Percentiles rank a stretch among this genome's conserved stretches.
These are phyloP conservation scores for Naganishia antarctica DNA, from an alignment of 768 basidiomycete species.

Conservation along the genomic window DNA sequence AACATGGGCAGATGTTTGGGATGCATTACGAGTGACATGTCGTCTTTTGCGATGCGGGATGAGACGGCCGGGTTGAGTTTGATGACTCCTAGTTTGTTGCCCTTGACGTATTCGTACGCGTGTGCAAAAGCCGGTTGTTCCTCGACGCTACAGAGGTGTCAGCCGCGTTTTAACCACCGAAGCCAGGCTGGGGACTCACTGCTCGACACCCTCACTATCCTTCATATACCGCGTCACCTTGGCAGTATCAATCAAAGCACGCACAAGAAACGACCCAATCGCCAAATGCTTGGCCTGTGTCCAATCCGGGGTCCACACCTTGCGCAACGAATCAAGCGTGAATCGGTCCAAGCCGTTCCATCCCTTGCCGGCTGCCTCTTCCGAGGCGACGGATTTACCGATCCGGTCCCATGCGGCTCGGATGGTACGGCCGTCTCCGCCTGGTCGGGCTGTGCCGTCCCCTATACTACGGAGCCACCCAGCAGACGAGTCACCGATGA, in stretches of 20 bases:
- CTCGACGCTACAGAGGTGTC: conserved; percentile 57
- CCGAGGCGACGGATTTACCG: conserved; percentile 1
- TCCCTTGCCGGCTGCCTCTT: not conserved
- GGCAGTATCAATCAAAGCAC: conserved; percentile 78
- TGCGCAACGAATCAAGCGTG: conserved; percentile 17
- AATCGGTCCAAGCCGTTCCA: conserved; percentile 8
- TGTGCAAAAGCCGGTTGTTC: conserved; percentile 86
- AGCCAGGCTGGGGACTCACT: conserved; percentile 54
- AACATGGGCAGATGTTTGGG: conserved; percentile 96
- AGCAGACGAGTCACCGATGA: conserved; percentile 36
- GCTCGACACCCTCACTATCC: conserved; percentile 57
- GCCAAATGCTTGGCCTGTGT: conserved; percentile 68
- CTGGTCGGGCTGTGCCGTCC: not conserved
- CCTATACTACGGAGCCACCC: conserved; percentile 6
- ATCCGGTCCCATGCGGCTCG: conserved; percentile 20
- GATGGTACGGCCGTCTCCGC: not conserved
- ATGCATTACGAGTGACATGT: conserved; percentile 66
- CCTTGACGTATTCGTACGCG: conserved; percentile 86
- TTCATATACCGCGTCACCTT: conserved; percentile 62
- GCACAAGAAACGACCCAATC: conserved; percentile 75
- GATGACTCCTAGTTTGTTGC: conserved; percentile 87
- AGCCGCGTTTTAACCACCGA: not conserved
- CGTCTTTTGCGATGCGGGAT: conserved; percentile 71
- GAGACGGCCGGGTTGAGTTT: conserved; percentile 75
- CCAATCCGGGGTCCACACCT: conserved; percentile 60